These are phyloP conservation scores for Beverwykella pulmonaria DNA, from an alignment of 495 filamentous ascomycete genomes.

Conservation along the genomic window DNA sequence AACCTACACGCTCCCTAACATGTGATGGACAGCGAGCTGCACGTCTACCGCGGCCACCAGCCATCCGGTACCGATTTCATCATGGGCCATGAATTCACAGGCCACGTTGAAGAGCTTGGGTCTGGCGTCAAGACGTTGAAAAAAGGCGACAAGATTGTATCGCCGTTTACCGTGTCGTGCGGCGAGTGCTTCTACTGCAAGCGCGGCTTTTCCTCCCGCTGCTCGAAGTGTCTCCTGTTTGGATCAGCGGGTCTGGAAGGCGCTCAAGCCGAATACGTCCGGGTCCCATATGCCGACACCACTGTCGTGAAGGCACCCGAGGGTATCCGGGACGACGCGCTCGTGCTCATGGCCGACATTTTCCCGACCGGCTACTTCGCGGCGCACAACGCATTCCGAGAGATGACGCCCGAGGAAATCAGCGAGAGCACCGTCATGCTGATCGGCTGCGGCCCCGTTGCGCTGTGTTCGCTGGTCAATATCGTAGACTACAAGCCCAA, in stretches of 20 bases:
- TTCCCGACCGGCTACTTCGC: conserved; percentile 87
- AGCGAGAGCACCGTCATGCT: conserved; percentile 73
- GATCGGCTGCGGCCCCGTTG: conserved; percentile 77
- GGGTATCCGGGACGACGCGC: conserved; percentile 71
- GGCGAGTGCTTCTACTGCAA: conserved; percentile 89
- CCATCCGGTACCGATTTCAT: conserved; percentile 64
- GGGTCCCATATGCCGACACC: conserved; percentile 81
- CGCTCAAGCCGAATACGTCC: conserved; percentile 83
- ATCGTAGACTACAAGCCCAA: conserved; percentile 79
- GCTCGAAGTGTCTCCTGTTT: conserved; percentile 73
- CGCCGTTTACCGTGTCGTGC: conserved; percentile 86
- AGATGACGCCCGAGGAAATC: conserved; percentile 63
- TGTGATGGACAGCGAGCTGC: conserved; percentile 68
- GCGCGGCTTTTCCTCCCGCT: conserved; percentile 79
- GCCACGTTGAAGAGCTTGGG: conserved; percentile 70
- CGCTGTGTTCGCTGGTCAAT: conserved; percentile 84
- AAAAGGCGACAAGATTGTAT: conserved; percentile 64
- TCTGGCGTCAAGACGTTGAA: conserved; percentile 66
- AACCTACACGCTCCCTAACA: not conserved
- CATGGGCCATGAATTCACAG: conserved; percentile 86
- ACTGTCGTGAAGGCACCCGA: conserved; percentile 77
- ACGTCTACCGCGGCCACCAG: conserved; percentile 85
- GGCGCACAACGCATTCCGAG: conserved; percentile 77
- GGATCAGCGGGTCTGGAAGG: conserved; percentile 77
- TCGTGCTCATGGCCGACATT: conserved; percentile 91